These are phyloP conservation scores for Populus ilicifolia DNA, from an alignment of 345 rosid species.

Conservation along the genomic window DNA sequence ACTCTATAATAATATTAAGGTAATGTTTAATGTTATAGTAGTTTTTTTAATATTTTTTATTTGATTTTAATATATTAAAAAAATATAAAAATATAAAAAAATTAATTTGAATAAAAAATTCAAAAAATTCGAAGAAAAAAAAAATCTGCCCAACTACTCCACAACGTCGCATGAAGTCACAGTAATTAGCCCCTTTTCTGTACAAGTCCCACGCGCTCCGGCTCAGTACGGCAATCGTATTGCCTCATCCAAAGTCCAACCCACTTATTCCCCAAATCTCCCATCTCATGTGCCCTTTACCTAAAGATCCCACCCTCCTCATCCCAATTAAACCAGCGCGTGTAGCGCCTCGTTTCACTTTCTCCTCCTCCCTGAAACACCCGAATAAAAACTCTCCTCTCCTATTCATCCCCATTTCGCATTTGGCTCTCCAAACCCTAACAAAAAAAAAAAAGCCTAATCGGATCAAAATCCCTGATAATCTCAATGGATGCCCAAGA, in stretches of 20 bases:
- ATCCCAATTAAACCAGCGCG: not conserved
- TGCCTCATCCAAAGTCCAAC: not conserved
- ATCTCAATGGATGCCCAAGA: conserved; percentile 67
- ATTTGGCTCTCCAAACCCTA: conserved; percentile 18
- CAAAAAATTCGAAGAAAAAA: no score
- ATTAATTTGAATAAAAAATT: no score
- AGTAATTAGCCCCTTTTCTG: not conserved
- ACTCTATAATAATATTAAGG: no score
- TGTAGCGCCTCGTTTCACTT: not conserved
- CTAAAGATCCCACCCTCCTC: not conserved
- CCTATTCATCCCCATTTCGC: not conserved
- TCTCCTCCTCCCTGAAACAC: not conserved
- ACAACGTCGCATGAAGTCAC: not conserved
- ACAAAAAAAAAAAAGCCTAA: not conserved
- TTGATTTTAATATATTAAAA: no score
- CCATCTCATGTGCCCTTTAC: not conserved
- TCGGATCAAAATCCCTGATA: not conserved
- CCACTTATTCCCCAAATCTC: not conserved
- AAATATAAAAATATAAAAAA: no score
- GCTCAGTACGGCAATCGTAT: not conserved
- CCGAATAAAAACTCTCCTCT: not conserved
- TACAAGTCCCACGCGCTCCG: not conserved
- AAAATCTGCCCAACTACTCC: no score
- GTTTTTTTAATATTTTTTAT: no score
- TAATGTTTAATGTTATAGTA: no score